Evolutionary conservation across 306 rosid genomes (phyloP), one percentile per base, ranked within the genome.

Genomic region (Vachellia collinsii): DNA sequence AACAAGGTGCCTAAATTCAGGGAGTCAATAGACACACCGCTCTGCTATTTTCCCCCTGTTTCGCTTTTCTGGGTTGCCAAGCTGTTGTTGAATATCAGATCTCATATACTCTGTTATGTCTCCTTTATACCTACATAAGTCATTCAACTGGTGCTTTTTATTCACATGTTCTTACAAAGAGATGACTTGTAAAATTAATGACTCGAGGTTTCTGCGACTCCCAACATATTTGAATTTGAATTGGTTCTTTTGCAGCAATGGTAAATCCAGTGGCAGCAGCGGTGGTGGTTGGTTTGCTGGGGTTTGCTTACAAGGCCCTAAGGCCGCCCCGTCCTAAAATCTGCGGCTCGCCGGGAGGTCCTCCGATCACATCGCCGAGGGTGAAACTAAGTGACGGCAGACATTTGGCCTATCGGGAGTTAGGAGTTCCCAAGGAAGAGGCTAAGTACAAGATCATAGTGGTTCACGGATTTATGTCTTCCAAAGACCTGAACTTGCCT

Each of bases 381-480:
- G 89, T 91, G 54, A 91, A 81, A 66, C 97, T 92, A 82, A 72
- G 83, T 38, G 93, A 90, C 81, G 94, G 97, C 1, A 88, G 97
- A 75, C 85, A 90, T 83, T 90, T 94, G 90, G 93, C 98, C 69
- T 92, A 94, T 85, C 36, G 87, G 36, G 94, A 91, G 77, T 68
- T 51, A 4, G 98, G 98, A 63, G 90, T 90, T 83, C 83, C 88
- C 1, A 94, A 88, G 79, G 90, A 91, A 62, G 86, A 84, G 67
- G 97, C 97, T 8, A 82, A 69, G 74, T 77, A 86, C 89, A 94
- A 87, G 86, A 92, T 91, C 83, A 88, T 92, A 63, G 70, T 87
- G 38, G 22, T 80, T 74, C 98, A 94, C 79, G 97, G 97, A 79
- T 91, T 42, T 79, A 38, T 8, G 59, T 48, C 62, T 86, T 87